Conservation (phyloP, 1,284 basidiomycete genomes). For the Ustilago xerochloae region DNA sequence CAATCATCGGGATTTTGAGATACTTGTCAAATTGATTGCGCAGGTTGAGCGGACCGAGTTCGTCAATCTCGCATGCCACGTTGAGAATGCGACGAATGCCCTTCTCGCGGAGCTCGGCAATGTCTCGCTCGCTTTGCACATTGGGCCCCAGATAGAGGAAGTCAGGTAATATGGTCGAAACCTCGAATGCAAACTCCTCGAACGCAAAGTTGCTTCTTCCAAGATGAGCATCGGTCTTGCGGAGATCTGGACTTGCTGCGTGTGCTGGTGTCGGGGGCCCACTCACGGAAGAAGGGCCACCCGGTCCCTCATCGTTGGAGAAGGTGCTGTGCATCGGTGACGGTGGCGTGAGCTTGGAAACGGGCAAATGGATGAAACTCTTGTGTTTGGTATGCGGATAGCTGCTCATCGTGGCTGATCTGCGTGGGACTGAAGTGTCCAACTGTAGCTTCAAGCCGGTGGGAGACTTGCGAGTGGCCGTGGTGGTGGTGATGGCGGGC, state of each 20-base stretch:
- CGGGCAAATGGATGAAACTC: background rate
- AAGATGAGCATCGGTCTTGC: background rate
- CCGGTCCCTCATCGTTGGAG: too few relatives aligned
- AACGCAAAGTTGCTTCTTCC: constrained; percentile 9
- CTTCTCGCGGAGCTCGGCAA: constrained; percentile 77
- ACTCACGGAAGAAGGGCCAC: too few relatives aligned
- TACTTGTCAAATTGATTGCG: constrained; percentile 78
- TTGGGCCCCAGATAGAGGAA: constrained; percentile 93
- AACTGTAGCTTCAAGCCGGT: constrained; percentile 28
- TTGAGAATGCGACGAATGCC: constrained; percentile 90
- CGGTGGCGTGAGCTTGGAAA: constrained; percentile 3
- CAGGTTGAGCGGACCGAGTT: constrained; percentile 36
- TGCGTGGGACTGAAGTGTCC: constrained; percentile 38
- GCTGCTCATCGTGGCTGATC: constrained; percentile 34
- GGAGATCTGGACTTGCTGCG: background rate
- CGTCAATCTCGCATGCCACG: constrained; percentile 78
- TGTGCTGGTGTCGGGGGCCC: background rate
- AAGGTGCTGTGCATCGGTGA: background rate
- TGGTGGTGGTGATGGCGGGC: background rate
- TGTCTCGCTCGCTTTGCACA: constrained; percentile 78
- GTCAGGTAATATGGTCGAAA: constrained; percentile 78
- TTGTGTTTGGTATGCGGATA: constrained; percentile 22
- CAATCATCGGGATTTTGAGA: constrained; percentile 87
- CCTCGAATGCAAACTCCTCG: constrained; percentile 34
- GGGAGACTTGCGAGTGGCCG: constrained; percentile 19